Base-by-base conservation (phyloP, 805 yeast species). In the Schizosaccharomyces osmophilus region DNA sequence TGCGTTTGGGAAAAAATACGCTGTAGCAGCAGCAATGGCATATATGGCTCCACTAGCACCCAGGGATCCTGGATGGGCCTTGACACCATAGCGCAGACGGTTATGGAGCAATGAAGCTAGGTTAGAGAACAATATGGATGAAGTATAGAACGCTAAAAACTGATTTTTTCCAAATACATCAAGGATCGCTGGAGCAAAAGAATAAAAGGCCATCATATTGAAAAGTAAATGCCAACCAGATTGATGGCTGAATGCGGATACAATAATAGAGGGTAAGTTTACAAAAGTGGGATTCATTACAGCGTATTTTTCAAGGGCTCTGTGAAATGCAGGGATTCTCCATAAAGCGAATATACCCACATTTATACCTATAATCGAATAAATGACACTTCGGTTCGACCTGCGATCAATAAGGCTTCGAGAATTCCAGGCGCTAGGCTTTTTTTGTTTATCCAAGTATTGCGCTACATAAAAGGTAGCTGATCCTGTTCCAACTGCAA, bases 21-120 rank as follows among this genome's bases (percentile, higher is more conserved):
- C 19, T 4, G 60, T 57, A 9, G 48, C 48, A 11, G 60, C 60
- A 22, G 48, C 48, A 41, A 57, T 36, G 29, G 60, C 43, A 24
- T 57, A 57, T 13, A 57, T 17, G 17, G 60, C 60, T 4, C 60
- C 60, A 22, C 48, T 36, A 22, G 60, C 60, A 22, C 60, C 60
- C 17, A 57, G 26, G 19, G 60, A 57, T 22, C 57, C 57, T 51
- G 60, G 48, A 24, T 39, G 31, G 5, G 22, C 29, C 11, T 4
- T 17, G 17, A 41, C 19, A 11, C 48, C 60, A 13, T n/a, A 57
- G 60, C 48, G 48, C n/a, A 57, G 17, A 17, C 60, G 60, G 19
- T 36, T 42, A 41, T 36, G 48, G 45, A 41, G 36, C 11, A 41
- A n/a, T 4, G 42, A 22, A 36, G 39, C 43, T 19, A 57, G 29